Percentiles rank a stretch among this genome's conserved stretches.
Conservation (phyloP, 768 basidiomycete species). For the Kwoniella newhampshirensis region DNA sequence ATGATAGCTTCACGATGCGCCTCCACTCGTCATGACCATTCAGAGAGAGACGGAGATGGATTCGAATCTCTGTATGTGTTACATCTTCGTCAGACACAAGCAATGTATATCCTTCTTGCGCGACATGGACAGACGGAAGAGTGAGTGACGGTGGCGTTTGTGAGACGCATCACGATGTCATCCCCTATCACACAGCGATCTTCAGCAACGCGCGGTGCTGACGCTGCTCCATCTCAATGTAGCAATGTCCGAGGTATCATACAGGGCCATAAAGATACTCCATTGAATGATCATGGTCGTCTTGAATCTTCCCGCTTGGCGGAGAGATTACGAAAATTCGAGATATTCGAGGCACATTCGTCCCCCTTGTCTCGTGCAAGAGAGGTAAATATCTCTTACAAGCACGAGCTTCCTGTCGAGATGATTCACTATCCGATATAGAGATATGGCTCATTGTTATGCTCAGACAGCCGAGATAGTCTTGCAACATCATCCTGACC, state of each 20-base stretch:
- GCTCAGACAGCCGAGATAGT: slow-evolving; percentile 37
- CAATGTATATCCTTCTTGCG: slow-evolving; percentile 38
- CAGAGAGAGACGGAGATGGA: background rate
- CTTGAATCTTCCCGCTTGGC: slow-evolving; percentile 37
- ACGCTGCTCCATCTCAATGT: background rate
- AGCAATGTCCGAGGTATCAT: slow-evolving; percentile 46
- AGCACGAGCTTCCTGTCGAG: background rate
- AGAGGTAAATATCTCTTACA: slow-evolving; percentile 63
- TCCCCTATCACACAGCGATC: too few species aligned
- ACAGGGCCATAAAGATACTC: slow-evolving; percentile 51
- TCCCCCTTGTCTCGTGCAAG: slow-evolving; percentile 72
- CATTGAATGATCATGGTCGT: slow-evolving; percentile 45
- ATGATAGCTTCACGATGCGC: background rate
- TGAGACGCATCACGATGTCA: background rate
- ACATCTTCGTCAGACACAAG: background rate
- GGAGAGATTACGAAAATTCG: slow-evolving; percentile 54
- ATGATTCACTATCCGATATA: background rate
- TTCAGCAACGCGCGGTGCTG: too few species aligned
- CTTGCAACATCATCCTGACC: slow-evolving; percentile 17
- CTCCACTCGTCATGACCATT: slow-evolving; percentile 6
- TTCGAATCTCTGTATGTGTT: background rate
- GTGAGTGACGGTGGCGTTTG: slow-evolving; percentile 21
- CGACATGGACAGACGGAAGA: slow-evolving; percentile 46
- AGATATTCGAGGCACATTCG: slow-evolving; percentile 64
- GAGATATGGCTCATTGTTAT: background rate